phyloP scores from a whole-genome alignment of 805 yeast species.

The Cyberlindnera saturnus region DNA sequence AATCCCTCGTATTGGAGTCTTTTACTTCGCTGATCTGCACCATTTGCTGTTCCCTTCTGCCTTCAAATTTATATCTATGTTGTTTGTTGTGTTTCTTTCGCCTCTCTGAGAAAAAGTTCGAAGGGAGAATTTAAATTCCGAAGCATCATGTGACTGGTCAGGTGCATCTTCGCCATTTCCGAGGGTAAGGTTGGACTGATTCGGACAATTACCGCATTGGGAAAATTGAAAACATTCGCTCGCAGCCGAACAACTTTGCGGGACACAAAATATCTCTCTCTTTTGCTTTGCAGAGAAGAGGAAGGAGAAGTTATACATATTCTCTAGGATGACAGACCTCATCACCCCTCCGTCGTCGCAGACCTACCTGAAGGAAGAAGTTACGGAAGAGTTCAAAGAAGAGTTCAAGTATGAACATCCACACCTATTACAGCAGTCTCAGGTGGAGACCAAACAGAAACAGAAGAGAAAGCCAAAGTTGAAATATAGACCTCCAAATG shows the following conservation, averaged over 20 bases:
- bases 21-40: conserved; percentile 76
- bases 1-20: conserved; percentile 43
- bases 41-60: conserved; percentile 33
- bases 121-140: too few species aligned
- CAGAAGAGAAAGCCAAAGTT: conserved; percentile 38
- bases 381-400: background rate
- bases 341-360: conserved; percentile 25
- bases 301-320: background rate
- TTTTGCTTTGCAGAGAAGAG: background rate
- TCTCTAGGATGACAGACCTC: conserved; percentile 10
- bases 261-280: background rate
- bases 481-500: conserved; percentile 39
- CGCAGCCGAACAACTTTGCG: background rate
- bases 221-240: conserved; percentile 20
- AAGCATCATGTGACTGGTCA: too few species aligned
- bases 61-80: too few species aligned
- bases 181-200: background rate
- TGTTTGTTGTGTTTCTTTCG: too few species aligned
- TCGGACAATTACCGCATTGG: conserved; percentile 16
- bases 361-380: conserved; percentile 2
- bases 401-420: background rate
- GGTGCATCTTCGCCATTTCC: background rate
- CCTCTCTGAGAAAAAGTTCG: too few species aligned
- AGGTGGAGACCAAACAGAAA: conserved; percentile 1
- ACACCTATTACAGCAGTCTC: conserved; percentile 1